Percentiles rank a stretch among this genome's conserved stretches.
phyloP scores from a whole-genome alignment of 352 stramenopile genomes.

The Phytophthora syringae region DNA sequence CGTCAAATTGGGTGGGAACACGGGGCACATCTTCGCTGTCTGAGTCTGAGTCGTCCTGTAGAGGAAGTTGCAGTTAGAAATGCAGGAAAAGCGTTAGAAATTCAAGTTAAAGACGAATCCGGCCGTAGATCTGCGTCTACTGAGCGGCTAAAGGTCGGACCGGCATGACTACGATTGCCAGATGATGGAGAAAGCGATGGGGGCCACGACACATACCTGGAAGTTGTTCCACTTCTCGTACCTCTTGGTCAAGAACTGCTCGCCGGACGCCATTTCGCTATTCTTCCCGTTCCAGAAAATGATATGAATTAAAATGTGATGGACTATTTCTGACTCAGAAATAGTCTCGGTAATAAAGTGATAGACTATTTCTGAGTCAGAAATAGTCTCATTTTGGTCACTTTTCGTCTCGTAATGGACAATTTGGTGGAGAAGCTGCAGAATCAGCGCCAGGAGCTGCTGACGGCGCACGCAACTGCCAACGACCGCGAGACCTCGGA shows the following conservation, averaged over 20 bases:
- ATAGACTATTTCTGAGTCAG: too few species aligned
- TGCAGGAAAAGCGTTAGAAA: constrained; percentile 1
- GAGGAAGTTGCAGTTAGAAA: not conserved
- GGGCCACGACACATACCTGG: constrained; percentile 40
- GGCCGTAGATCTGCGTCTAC: constrained; percentile 8
- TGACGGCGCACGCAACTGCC: constrained; percentile 29
- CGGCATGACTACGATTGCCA: too few species aligned
- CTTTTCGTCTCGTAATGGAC: constrained; percentile 41
- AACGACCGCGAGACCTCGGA: constrained; percentile 23
- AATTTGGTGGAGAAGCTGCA: constrained; percentile 52
- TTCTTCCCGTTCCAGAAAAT: constrained; percentile 5
- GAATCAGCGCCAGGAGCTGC: constrained; percentile 46
- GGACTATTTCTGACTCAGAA: constrained; percentile 18
- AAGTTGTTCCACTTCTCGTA: constrained; percentile 92
- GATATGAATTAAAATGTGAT: constrained; percentile 1
- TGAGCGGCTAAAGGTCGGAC: not conserved
- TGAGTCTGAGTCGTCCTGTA: constrained; percentile 69
- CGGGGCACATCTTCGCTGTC: constrained; percentile 61
- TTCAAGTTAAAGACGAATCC: not conserved
- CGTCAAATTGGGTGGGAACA: constrained; percentile 82
- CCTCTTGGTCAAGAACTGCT: constrained; percentile 87
- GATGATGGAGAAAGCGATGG: too few species aligned
- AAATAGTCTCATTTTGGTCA: not conserved
- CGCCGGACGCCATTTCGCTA: constrained; percentile 42
- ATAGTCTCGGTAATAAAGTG: too few species aligned